Conservation (phyloP, 2,329 filamentous ascomycete genomes). For the Colletotrichum eremochloae region DNA sequence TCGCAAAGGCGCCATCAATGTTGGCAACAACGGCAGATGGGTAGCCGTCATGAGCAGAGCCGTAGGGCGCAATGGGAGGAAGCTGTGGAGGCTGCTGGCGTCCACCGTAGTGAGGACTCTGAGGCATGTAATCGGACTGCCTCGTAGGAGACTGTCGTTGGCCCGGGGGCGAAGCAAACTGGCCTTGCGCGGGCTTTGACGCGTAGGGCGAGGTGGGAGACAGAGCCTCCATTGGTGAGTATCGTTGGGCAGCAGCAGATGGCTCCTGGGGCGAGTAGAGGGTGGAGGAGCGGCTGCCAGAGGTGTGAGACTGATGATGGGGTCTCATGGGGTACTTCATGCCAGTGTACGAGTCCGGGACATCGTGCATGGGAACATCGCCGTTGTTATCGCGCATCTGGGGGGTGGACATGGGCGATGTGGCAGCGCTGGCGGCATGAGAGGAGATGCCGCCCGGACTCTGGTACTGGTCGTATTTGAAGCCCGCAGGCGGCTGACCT, state of each 20-base stretch:
- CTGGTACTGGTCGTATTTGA: constrained; percentile 78
- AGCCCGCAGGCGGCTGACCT: constrained; percentile 65
- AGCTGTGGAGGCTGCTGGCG: constrained; percentile 73
- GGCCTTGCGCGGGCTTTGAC: constrained; percentile 68
- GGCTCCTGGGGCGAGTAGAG: constrained; percentile 83
- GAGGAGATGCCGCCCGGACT: constrained; percentile 49
- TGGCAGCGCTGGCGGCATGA: constrained; percentile 62
- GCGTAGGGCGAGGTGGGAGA: constrained; percentile 86
- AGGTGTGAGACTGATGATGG: constrained; percentile 80
- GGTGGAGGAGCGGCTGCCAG: constrained; percentile 64
- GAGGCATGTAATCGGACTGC: constrained; percentile 70
- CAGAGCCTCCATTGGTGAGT: constrained; percentile 94
- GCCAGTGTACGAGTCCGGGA: constrained; percentile 83
- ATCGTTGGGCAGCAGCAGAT: constrained; percentile 87
- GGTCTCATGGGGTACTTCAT: constrained; percentile 89
- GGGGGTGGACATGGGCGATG: constrained; percentile 69
- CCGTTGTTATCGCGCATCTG: constrained; percentile 79
- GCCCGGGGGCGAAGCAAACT: constrained; percentile 66
- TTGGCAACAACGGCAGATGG: constrained; percentile 78
- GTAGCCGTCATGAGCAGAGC: constrained; percentile 78
- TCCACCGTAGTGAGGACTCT: constrained; percentile 69
- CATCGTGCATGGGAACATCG: constrained; percentile 89
- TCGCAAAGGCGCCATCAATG: constrained; percentile 74
- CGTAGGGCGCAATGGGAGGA: constrained; percentile 79
- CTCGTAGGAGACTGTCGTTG: constrained; percentile 85